A percentile compares a stretch with the other conserved stretches of the same genome.
These are phyloP conservation scores for Lomentospora prolificans DNA, from an alignment of 2,329 filamentous ascomycete species.

Conservation along the genomic window DNA sequence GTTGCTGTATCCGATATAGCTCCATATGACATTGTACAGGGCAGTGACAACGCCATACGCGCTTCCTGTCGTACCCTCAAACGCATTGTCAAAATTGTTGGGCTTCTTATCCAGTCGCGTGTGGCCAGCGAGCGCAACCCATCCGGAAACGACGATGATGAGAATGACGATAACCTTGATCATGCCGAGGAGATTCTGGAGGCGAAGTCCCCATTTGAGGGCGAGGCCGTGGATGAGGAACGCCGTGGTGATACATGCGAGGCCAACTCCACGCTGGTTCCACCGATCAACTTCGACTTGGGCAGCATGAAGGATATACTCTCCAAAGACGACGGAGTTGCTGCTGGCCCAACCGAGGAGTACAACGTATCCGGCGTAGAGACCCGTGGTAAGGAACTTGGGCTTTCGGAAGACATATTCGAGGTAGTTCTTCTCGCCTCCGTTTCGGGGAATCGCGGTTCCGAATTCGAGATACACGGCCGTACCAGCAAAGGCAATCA, in stretches of 20 bases:
- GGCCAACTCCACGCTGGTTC: slow-evolving; percentile 57
- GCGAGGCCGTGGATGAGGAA: slow-evolving; percentile 56
- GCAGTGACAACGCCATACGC: slow-evolving; percentile 60
- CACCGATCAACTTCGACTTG: slow-evolving; percentile 51
- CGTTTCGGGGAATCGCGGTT: slow-evolving; percentile 53
- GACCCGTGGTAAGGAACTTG: slow-evolving; percentile 48
- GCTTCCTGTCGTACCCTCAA: slow-evolving; percentile 55
- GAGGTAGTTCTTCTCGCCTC: slow-evolving; percentile 59
- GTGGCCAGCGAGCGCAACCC: slow-evolving; percentile 51
- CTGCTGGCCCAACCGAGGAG: slow-evolving; percentile 56
- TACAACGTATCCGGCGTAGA: slow-evolving; percentile 53
- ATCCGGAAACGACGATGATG: slow-evolving; percentile 55
- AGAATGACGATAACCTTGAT: slow-evolving; percentile 58
- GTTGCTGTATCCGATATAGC: slow-evolving; percentile 59
- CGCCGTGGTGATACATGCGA: slow-evolving; percentile 56
- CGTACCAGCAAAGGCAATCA: slow-evolving; percentile 52
- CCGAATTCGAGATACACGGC: slow-evolving; percentile 59
- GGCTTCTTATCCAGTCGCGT: slow-evolving; percentile 48
- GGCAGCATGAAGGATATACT: slow-evolving; percentile 59
- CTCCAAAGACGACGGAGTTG: slow-evolving; percentile 61
- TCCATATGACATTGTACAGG: slow-evolving; percentile 64
- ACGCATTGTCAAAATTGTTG: slow-evolving; percentile 53
- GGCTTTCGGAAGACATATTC: slow-evolving; percentile 54
- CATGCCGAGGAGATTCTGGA: slow-evolving; percentile 56
- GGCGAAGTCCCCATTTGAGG: slow-evolving; percentile 55